Evolutionary conservation across 805 yeast genomes (phyloP).

Genomic region (Pichia phayaonensis): DNA sequence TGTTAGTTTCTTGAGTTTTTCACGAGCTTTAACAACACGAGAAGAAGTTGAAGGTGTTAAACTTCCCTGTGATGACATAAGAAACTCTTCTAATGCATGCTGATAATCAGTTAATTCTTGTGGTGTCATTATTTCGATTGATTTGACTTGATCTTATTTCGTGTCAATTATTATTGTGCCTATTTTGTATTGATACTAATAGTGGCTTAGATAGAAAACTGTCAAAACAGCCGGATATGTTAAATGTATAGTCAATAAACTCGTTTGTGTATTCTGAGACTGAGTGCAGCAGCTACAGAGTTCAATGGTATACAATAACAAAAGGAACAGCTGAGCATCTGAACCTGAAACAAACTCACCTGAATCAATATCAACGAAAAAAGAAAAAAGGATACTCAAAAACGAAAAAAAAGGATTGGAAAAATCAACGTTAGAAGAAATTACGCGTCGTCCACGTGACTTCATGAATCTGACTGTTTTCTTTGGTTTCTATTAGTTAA

Average conservation of each 20-base stretch:
- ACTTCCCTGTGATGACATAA: constrained; percentile 41
- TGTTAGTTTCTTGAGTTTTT: constrained; percentile 74
- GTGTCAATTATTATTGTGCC: background rate
- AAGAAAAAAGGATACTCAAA: background rate
- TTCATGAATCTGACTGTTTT: background rate
- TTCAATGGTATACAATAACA: background rate
- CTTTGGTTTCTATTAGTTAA: background rate
- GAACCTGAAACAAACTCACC: background rate
- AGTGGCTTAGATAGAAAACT: background rate
- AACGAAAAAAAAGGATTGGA: background rate
- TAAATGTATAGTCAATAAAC: background rate
- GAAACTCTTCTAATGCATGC: constrained; percentile 40
- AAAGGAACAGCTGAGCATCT: background rate
- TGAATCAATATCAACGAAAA: background rate
- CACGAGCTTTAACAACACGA: constrained; percentile 78
- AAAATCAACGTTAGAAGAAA: background rate
- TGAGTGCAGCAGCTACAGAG: background rate
- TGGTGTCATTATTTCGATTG: constrained; percentile 3
- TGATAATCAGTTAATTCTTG: constrained; percentile 6
- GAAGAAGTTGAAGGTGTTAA: constrained; percentile 37
- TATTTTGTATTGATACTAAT: background rate
- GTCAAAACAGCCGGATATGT: background rate
- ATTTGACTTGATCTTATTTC: background rate
- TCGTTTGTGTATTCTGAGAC: background rate
- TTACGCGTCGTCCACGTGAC: background rate